These are phyloP conservation scores for Curvularia spicifera DNA, from an alignment of 2,329 filamentous ascomycete genomes.

Conservation along the genomic window DNA sequence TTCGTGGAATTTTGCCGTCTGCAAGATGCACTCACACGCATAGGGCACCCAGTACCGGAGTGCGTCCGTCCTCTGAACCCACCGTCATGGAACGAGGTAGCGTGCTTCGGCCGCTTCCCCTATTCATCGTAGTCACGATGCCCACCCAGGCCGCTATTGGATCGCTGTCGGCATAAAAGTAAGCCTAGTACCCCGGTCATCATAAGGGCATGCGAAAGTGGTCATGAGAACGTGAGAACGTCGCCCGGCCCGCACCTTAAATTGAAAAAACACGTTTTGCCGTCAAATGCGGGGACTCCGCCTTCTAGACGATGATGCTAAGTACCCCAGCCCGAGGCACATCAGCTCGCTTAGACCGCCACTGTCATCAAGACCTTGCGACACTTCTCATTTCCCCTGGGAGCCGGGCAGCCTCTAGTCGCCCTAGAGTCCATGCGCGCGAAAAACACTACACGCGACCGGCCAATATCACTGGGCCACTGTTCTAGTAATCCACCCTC, in stretches of 20 bases:
- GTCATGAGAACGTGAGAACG: constrained; percentile 16
- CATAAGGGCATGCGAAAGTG: neutral
- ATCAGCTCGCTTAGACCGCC: constrained; percentile 13
- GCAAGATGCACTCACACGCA: neutral
- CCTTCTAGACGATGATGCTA: neutral
- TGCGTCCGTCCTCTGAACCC: neutral
- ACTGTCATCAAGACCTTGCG: constrained; percentile 12
- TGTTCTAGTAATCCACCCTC: neutral
- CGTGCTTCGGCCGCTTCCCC: constrained; percentile 9
- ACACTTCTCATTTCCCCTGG: constrained; percentile 20
- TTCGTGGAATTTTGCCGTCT: constrained; percentile 12
- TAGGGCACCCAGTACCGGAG: constrained; percentile 3
- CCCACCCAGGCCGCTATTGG: constrained; percentile 6
- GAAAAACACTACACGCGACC: neutral
- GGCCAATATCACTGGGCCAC: neutral
- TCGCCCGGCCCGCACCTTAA: constrained; percentile 16
- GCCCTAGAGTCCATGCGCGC: constrained; percentile 8
- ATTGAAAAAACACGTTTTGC: constrained; percentile 6
- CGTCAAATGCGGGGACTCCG: constrained; percentile 10
- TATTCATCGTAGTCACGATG: constrained; percentile 7
- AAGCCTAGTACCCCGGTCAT: neutral
- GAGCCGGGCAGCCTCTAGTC: constrained; percentile 11
- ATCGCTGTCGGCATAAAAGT: constrained; percentile 11
- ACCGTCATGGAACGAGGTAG: constrained; percentile 1
- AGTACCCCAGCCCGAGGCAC: neutral